Evolutionary conservation across 805 yeast species (phyloP), one percentile per base, ranked within the genome.

Genomic region (Candida golubevii): DNA sequence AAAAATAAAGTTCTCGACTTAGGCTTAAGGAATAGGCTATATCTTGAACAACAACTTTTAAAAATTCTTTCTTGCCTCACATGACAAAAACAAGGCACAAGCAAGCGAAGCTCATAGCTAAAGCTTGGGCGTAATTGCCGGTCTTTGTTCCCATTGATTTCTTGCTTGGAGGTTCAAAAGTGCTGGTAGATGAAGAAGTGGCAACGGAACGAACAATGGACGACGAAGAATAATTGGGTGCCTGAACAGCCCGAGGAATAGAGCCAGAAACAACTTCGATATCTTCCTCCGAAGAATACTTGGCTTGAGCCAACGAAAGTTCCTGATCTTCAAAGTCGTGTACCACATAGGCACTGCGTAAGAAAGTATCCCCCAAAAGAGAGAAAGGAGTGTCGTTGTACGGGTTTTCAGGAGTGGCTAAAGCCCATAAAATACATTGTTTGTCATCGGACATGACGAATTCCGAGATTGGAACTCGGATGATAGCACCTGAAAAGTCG

Each of bases 331-430:
- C 85, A 38, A 80, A 61, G 60, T 84, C 85, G 59, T 74, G 81
- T n/a, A 81, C 86, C 30, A 79, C 72, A 58, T 82, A 83, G 1
- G 82, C 80, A 43, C 77, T 71, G 41, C 85, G 68, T 49, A 85
- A 62, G 55, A 84, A 75, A 35, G 75, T 72, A 56, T 82, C 88
- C 9, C 91, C 91, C 29, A 85, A 65, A 42, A 82, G 69, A 13
- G 65, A 51, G 44, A 26, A 41, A 4, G 75, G 72, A 6, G 31
- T 8, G 26, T 5, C 7, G 5, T 1, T 13, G 15, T 7, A n/a
- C 11, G 6, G 13, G 8, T 7, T 2, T n/a, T 14, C 3, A 8
- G 11, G 32, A 11, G 11, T 8, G 23, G 23, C 4, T 3, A 18
- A 5, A 7, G 27, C 39, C 14, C 39, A 32, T 26, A 36, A 34